Base-by-base conservation (phyloP, 352 stramenopile genomes). In the Globisporangium perplexum region DNA sequence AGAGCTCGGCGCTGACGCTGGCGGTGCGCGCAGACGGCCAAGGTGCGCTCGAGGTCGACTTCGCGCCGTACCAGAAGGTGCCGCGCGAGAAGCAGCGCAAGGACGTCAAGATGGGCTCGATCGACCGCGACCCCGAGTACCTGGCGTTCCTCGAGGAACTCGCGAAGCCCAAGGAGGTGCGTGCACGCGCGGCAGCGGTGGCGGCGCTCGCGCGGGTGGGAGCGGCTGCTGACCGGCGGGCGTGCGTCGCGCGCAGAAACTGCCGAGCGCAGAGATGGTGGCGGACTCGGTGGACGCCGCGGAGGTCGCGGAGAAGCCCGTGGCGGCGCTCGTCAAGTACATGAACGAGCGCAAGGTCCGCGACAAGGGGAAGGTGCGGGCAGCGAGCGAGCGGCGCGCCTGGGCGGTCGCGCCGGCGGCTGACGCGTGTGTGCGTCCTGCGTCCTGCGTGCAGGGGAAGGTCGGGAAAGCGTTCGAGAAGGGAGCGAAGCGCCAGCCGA, bases 61-160 rank as follows among this genome's bases (percentile, higher is more conserved):
- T 92, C 41, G 79, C 83, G 22, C 83, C 77, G 43, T 90, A 85
- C 57, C 81, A 92, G 63, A 90, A 90, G 59, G 68, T 94, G 24
- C 74, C 81, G 28, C 74, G 81, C 15, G 81, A 94, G 49, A 94
- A 92, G 48, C 70, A 77, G 57, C 77, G 80, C 59, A 88, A 86
- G 43, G 83, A 94, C 55, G 66, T 75, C 24, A 94, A 94, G 57
- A 59, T 74, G 20, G 77, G 74, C 28, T 89, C 77, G 7, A 84
- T 91, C 43, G 77, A 90, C 36, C 68, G 72, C 28, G 83, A 94
- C 47, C 67, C 75, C 0, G 81, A 92, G 49, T 94, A 72, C 48
- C 20, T 90, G 18, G 73, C 72, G 20, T 92, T 92, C 57, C 55
- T 94, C 50, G 77, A 92, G 23, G 77, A 80, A 35, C 63, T 94